Evolutionary conservation across 495 filamentous ascomycete species (phyloP).

Genomic region (Niebla homalea): DNA sequence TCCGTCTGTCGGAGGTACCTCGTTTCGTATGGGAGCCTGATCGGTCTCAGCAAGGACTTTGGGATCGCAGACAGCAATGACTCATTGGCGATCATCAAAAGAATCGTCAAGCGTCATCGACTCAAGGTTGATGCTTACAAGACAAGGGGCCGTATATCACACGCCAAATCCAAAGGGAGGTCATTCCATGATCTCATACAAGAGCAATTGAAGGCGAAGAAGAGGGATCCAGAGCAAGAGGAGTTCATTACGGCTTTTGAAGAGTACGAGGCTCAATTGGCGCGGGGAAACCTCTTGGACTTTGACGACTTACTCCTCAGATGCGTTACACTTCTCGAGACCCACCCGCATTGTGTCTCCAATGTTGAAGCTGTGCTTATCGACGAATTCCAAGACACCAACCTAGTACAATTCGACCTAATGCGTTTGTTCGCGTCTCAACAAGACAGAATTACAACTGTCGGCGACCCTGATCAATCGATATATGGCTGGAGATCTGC

Average conservation of each 20-base stretch:
- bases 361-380: constrained; percentile 89
- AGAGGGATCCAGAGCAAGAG: constrained; percentile 47
- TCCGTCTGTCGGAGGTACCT: constrained; percentile 83
- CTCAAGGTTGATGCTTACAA: constrained; percentile 53
- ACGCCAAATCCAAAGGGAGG: constrained; percentile 64
- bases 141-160: constrained; percentile 68
- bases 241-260: constrained; percentile 63
- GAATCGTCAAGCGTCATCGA: constrained; percentile 65
- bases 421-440: constrained; percentile 77
- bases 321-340: constrained; percentile 67
- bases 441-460: constrained; percentile 69
- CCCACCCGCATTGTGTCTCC: constrained; percentile 70
- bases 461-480: constrained; percentile 95
- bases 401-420: constrained; percentile 85
- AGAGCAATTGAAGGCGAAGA: constrained; percentile 17
- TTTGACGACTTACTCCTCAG: constrained; percentile 88
- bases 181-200: constrained; percentile 31
- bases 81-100: constrained; percentile 58
- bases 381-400: constrained; percentile 98
- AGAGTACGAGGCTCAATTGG: constrained; percentile 65
- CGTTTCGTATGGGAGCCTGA: constrained; percentile 69
- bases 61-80: constrained; percentile 87
- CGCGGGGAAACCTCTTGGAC: constrained; percentile 72
- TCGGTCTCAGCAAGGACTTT: constrained; percentile 72
- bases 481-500: constrained; percentile 98